Evolutionary conservation across 768 basidiomycete species (phyloP).

Genomic region (Xerocomus potaroensis): DNA sequence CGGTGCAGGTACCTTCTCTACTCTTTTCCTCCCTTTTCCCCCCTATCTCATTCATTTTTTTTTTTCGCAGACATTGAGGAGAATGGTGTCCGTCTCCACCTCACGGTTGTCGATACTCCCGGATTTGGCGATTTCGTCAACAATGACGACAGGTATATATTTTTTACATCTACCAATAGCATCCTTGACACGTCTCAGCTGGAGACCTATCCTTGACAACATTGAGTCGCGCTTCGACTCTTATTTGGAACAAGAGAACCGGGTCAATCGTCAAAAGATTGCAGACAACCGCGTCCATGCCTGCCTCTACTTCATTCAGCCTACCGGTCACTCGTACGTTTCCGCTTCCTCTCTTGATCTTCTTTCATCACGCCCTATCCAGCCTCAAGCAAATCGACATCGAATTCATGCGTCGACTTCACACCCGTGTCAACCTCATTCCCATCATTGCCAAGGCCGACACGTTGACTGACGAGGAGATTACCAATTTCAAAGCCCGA

Average conservation of each 20-base stretch:
- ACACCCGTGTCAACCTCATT: slow-evolving; percentile 97
- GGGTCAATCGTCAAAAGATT: slow-evolving; percentile 91
- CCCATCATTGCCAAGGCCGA: slow-evolving; percentile 99
- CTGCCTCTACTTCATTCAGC: slow-evolving; percentile 98
- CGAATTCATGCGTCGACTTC: slow-evolving; percentile 97
- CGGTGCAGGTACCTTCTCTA: slow-evolving; percentile 69
- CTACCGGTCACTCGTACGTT: slow-evolving; percentile 93
- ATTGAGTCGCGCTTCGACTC: slow-evolving; percentile 98
- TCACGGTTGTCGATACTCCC: slow-evolving; percentile 99
- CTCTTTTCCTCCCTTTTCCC: background rate
- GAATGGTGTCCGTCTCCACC: slow-evolving; percentile 90
- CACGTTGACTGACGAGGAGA: slow-evolving; percentile 95
- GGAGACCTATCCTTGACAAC: slow-evolving; percentile 98
- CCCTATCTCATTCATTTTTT: slow-evolving; percentile 18
- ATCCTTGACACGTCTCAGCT: slow-evolving; percentile 47
- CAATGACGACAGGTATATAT: slow-evolving; percentile 88
- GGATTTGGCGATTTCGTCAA: slow-evolving; percentile 99
- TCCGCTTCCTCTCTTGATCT: background rate
- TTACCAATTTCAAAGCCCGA: slow-evolving; percentile 87
- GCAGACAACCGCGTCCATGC: slow-evolving; percentile 98
- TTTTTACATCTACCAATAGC: slow-evolving; percentile 7
- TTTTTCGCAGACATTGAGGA: slow-evolving; percentile 92
- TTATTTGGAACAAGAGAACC: slow-evolving; percentile 97
- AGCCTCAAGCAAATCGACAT: slow-evolving; percentile 98
- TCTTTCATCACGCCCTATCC: background rate